Evolutionary conservation across 1,284 basidiomycete genomes (phyloP).

Genomic region (Trichosporon coremiiforme): DNA sequence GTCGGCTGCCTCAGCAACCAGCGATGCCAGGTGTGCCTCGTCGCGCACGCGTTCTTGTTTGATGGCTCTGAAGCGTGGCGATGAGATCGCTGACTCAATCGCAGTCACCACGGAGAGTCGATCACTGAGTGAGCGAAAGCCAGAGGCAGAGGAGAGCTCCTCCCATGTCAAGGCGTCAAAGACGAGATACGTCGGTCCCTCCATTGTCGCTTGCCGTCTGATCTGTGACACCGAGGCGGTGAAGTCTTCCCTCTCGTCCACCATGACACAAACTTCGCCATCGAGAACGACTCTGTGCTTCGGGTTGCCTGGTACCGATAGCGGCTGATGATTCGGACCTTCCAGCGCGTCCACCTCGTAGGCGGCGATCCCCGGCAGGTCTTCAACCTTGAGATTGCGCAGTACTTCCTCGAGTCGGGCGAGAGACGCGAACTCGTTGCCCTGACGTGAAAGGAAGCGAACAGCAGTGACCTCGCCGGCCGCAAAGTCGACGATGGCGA

Average conservation of each 20-base stretch:
- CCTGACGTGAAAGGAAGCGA: slow-evolving; percentile 42
- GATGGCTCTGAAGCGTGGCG: slow-evolving; percentile 38
- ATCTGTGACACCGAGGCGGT: slow-evolving; percentile 43
- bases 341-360: neutral
- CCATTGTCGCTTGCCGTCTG: slow-evolving; percentile 34
- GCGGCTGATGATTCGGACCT: neutral
- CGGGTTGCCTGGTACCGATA: neutral
- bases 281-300: slow-evolving; percentile 52
- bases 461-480: slow-evolving; percentile 23
- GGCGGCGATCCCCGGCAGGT: neutral
- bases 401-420: slow-evolving; percentile 38
- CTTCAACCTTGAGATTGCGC: slow-evolving; percentile 11
- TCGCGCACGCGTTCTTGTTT: slow-evolving; percentile 37
- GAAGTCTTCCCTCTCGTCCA: slow-evolving; percentile 50
- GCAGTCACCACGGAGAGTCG: slow-evolving; percentile 25
- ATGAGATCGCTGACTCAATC: neutral
- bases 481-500: slow-evolving; percentile 47
- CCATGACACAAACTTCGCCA: slow-evolving; percentile 53
- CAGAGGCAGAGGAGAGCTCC: slow-evolving; percentile 29
- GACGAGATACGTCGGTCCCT: slow-evolving; percentile 44
- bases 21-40: slow-evolving; percentile 37
- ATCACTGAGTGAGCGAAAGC: slow-evolving; percentile 36
- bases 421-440: slow-evolving; percentile 46
- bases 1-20: slow-evolving; percentile 31
- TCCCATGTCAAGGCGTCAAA: slow-evolving; percentile 48